Base-by-base conservation (phyloP, 306 rosid species). In the Herpetospermum pedunculosum region DNA sequence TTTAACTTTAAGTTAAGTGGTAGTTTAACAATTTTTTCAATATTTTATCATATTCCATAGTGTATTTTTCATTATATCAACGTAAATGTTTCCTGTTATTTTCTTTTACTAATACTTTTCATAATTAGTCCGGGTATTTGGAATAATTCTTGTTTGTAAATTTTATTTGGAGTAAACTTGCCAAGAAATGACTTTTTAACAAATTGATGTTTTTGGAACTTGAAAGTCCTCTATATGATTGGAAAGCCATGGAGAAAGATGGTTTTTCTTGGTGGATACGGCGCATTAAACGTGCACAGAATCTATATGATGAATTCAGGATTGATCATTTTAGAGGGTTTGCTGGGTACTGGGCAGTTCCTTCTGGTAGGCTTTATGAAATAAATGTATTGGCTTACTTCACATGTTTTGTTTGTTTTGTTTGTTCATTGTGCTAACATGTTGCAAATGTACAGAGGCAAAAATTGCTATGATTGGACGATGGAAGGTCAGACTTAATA, bases 311-410 rank as follows among this genome's bases (percentile, higher is more conserved):
- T 40, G 94, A 89, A 73, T 93, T 93, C 85, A 86, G 98, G 73
- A 89, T 93, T 73, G 98, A 93, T 77, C 98, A 91, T 88, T 93
- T 93, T 62, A 85, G 98, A 86, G 98, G 98, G 81, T 77, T 93
- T 69, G 82, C 97, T 50, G 98, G 98, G 76, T 91, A 30, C 83
- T 93, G 97, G 98, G 94, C 98, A 21, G 98, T 93, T 78, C 92
- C 97, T 71, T 84, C 97, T 26, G 98, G 98, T 93, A 72, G 84
- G 84, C 74, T 52, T 44, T 19, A 54, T 73, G 40, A 55, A 76
- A 54, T 60, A 21, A 23, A 13, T 81, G 58, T 79, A 18, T 40
- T 35, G 43, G 71, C 69, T 74, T 81, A 57, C 75, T 25, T 28
- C 26, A 72, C 57, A 37, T 63, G 70, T 19, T 26, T 77, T 72